These are phyloP conservation scores for Erodium chrysanthum DNA, from an alignment of 441 rosid genomes.

Conservation along the genomic window DNA sequence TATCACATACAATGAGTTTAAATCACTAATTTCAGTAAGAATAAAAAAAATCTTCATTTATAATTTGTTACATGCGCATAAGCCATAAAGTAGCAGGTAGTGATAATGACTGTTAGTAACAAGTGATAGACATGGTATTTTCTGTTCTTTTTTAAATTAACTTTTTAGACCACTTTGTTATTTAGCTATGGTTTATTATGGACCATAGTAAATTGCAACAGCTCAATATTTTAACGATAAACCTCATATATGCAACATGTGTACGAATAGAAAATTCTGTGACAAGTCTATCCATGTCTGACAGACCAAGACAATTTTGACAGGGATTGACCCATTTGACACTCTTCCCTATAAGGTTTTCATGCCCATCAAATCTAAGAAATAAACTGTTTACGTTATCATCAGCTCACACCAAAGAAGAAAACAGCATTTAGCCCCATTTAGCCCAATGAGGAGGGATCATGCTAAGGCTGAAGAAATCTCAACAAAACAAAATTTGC, in stretches of 20 bases:
- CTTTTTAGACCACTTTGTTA: not conserved
- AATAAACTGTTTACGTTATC: not conserved
- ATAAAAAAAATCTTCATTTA: not conserved
- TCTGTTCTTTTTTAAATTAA: not conserved
- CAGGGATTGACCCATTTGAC: not conserved
- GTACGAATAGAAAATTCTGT: not conserved
- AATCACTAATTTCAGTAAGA: slow-evolving; percentile 4
- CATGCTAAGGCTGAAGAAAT: not conserved
- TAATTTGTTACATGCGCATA: not conserved
- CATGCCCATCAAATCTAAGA: not conserved
- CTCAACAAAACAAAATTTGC: not conserved
- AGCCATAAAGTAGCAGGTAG: not conserved
- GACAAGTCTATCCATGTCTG: not conserved
- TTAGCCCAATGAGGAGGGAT: not conserved
- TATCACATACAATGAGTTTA: slow-evolving; percentile 4
- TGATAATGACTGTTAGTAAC: not conserved
- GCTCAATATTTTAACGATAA: not conserved
- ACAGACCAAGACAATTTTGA: not conserved
- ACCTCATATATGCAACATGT: not conserved
- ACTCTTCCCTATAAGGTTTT: not conserved
- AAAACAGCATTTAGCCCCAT: not conserved
- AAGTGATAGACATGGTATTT: not conserved
- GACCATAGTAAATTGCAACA: not conserved
- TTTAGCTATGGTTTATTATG: not conserved
- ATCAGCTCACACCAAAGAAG: not conserved